Percentiles rank a stretch among this genome's conserved stretches.
phyloP scores from a whole-genome alignment of 805 yeast genomes.

The Candida takata region DNA sequence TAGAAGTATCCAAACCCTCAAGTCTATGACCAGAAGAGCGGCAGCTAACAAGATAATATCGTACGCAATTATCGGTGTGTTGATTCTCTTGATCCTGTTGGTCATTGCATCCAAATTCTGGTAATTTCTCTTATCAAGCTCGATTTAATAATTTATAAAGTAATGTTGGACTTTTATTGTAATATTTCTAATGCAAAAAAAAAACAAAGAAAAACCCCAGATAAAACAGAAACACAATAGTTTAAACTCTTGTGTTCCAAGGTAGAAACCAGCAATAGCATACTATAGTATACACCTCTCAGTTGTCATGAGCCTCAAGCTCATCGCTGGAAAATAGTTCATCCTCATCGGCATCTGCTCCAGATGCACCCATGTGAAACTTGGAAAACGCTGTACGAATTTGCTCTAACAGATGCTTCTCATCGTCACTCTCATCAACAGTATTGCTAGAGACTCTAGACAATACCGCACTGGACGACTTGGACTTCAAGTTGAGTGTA shows the following conservation, averaged over 20 bases:
- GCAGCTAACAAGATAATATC: conserved; percentile 88
- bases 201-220: not conserved
- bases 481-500: conserved; percentile 16
- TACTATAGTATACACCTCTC: not conserved
- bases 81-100: conserved; percentile 71
- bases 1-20: conserved; percentile 75
- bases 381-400: conserved; percentile 37
- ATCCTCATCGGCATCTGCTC: conserved; percentile 20
- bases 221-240: too few species aligned
- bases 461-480: conserved; percentile 13
- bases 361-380: conserved; percentile 14
- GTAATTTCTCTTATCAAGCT: conserved; percentile 15
- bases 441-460: conserved; percentile 10
- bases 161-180: not conserved
- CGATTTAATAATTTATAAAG: too few species aligned
- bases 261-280: not conserved
- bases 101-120: conserved; percentile 69
- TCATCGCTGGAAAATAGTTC: conserved; percentile 47
- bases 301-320: conserved; percentile 43
- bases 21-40: conserved; percentile 87
- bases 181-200: not conserved
- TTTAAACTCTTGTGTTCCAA: too few species aligned
- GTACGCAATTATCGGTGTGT: conserved; percentile 84
- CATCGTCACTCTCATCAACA: conserved; percentile 19
- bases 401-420: conserved; percentile 30